Evolutionary conservation across 2,329 filamentous ascomycete species (phyloP).

Genomic region (Penicillium verrucosum): DNA sequence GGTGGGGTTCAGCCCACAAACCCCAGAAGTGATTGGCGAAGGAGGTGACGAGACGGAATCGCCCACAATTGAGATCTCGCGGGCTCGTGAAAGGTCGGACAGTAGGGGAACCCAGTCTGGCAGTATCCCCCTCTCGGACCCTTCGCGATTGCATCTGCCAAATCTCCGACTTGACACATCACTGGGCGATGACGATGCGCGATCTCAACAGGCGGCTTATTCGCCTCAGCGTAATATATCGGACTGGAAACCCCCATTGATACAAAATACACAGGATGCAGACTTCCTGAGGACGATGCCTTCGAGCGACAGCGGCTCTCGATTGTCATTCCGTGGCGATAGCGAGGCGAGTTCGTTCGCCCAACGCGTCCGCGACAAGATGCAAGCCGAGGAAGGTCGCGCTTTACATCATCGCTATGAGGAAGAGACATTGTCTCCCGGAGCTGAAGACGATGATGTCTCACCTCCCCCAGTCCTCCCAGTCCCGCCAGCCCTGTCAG

Average conservation of each 20-base stretch:
- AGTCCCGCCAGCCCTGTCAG: constrained; percentile 14
- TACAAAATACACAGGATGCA: constrained; percentile 36
- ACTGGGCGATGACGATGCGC: constrained; percentile 21
- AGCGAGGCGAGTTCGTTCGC: constrained; percentile 46
- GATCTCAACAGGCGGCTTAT: constrained; percentile 10
- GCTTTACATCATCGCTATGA: constrained; percentile 47
- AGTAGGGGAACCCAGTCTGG: constrained; percentile 16
- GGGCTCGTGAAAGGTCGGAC: constrained; percentile 34
- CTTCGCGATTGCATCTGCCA: constrained; percentile 21
- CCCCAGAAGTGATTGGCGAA: constrained; percentile 81
- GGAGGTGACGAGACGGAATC: constrained; percentile 82
- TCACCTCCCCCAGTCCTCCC: constrained; percentile 9
- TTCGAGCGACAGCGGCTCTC: constrained; percentile 30
- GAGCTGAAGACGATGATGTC: constrained; percentile 20
- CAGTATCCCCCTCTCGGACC: constrained; percentile 9
- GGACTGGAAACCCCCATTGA: constrained; percentile 29
- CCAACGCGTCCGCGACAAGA: constrained; percentile 48
- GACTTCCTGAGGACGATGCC: constrained; percentile 38
- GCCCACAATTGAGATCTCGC: constrained; percentile 68
- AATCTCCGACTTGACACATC: constrained; percentile 36
- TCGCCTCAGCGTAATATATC: constrained; percentile 13
- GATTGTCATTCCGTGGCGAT: constrained; percentile 40
- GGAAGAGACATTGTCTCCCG: constrained; percentile 30
- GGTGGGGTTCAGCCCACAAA: constrained; percentile 70
- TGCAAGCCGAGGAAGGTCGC: constrained; percentile 52